A percentile compares a stretch with the other conserved stretches of the same genome.
phyloP scores from a whole-genome alignment of 768 basidiomycete genomes.

The Tubosaeta sp. region DNA sequence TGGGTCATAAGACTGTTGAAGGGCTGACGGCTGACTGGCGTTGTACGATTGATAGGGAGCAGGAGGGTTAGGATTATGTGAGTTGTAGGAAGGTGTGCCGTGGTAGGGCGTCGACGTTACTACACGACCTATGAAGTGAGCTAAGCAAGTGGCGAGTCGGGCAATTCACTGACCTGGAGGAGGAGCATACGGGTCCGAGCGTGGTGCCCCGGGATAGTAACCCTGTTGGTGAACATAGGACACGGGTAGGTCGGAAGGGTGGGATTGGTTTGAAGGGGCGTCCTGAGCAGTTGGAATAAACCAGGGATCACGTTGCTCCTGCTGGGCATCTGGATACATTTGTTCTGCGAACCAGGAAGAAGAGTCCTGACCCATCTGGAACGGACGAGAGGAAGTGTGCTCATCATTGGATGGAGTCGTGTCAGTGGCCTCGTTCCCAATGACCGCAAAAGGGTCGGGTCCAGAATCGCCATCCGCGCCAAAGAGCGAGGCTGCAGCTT shows the following conservation, averaged over 20 bases:
- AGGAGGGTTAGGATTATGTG: slow-evolving; percentile 22
- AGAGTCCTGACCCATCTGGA: slow-evolving; percentile 33
- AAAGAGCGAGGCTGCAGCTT: slow-evolving; percentile 81
- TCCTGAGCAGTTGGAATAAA: slow-evolving; percentile 20
- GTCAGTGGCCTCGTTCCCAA: slow-evolving; percentile 40
- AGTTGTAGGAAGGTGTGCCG: slow-evolving; percentile 17
- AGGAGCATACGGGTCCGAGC: slow-evolving; percentile 9
- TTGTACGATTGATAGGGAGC: slow-evolving; percentile 13
- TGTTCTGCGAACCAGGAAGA: slow-evolving; percentile 39
- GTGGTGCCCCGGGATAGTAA: slow-evolving; percentile 28
- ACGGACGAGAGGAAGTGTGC: slow-evolving; percentile 21
- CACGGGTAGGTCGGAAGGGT: slow-evolving; percentile 11
- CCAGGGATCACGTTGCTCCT: slow-evolving; percentile 27
- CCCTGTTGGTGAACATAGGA: slow-evolving; percentile 29
- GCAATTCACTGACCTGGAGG: slow-evolving; percentile 22
- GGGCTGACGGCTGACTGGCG: slow-evolving; percentile 13
- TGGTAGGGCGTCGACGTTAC: slow-evolving; percentile 13
- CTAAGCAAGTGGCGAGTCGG: background rate
- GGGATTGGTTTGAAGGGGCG: slow-evolving; percentile 11
- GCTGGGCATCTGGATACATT: slow-evolving; percentile 26
- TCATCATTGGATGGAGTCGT: slow-evolving; percentile 28
- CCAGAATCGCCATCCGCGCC: slow-evolving; percentile 54
- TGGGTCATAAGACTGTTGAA: slow-evolving; percentile 28
- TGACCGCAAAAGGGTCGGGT: slow-evolving; percentile 60
- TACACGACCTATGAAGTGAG: slow-evolving; percentile 7